phyloP scores from a whole-genome alignment of 2,329 filamentous ascomycete genomes.

The Aspergillus sp. region DNA sequence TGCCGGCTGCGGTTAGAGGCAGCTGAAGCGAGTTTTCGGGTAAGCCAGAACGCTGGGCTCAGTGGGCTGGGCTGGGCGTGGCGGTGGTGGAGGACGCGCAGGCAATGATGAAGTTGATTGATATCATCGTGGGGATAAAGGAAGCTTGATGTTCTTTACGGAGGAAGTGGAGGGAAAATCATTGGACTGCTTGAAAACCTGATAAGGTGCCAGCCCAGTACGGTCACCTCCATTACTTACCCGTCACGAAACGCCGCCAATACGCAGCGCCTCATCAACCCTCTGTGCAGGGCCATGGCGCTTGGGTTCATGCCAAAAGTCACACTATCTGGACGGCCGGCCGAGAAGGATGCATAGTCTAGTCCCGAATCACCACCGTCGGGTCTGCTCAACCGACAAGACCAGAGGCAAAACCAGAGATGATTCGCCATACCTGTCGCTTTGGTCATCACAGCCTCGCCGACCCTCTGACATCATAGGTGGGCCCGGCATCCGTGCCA shows the following conservation, averaged over 20 bases:
- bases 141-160: not conserved
- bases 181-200: not conserved
- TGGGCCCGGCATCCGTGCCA: not conserved
- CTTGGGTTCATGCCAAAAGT: not conserved
- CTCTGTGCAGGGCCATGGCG: not conserved
- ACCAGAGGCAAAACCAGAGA: not conserved
- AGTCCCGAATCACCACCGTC: not conserved
- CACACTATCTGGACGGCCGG: not conserved
- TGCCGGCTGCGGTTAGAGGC: not conserved
- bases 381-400: not conserved
- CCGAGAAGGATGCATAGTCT: not conserved
- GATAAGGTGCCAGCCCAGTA: not conserved
- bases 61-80: not conserved
- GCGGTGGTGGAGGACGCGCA: not conserved
- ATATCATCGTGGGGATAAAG: not conserved
- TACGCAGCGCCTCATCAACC: not conserved
- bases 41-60: not conserved
- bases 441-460: not conserved
- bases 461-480: not conserved
- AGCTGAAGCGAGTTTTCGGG: not conserved
- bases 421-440: not conserved
- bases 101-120: not conserved
- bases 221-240: not conserved
- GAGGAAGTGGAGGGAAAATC: not conserved
- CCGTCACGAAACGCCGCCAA: not conserved